Evolutionary conservation across 139 green algal genomes (phyloP).

Genomic region (Nannochloris sp.): DNA sequence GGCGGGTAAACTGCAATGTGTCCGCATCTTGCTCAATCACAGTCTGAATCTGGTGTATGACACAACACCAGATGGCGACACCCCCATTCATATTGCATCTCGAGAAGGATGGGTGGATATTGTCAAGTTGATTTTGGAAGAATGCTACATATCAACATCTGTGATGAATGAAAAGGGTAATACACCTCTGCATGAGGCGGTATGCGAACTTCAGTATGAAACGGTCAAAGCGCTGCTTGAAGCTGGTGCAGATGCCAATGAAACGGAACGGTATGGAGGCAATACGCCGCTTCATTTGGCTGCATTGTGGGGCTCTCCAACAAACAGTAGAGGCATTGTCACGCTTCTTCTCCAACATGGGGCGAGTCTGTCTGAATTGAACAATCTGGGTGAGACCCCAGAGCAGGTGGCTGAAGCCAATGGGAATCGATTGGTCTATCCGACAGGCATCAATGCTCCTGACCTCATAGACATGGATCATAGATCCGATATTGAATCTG

Average conservation of each 20-base stretch:
- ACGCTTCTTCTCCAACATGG: not conserved
- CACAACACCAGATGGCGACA: slow-evolving; percentile 2
- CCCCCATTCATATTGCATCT: slow-evolving; percentile 3
- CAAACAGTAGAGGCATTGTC: not conserved
- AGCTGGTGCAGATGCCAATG: slow-evolving; percentile 4
- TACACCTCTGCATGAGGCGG: slow-evolving; percentile 8
- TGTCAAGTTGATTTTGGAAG: not conserved
- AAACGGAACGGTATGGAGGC: not conserved
- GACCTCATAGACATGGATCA: not conserved
- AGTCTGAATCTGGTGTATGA: not conserved
- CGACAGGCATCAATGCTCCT: not conserved
- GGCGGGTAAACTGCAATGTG: not conserved
- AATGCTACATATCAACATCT: not conserved
- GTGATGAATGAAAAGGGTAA: not conserved
- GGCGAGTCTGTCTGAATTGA: not conserved
- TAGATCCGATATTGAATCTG: too few species aligned
- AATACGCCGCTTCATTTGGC: slow-evolving; percentile 5
- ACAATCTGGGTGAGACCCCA: slow-evolving; percentile 4
- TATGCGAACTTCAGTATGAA: not conserved
- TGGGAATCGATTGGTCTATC: not conserved
- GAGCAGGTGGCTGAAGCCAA: not conserved
- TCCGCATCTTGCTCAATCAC: not conserved
- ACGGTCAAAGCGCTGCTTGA: not conserved
- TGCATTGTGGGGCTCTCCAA: not conserved
- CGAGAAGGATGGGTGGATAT: slow-evolving; percentile 5